Conservation (phyloP, 2,329 filamentous ascomycete species). For the Taxawa tesnikishii region DNA sequence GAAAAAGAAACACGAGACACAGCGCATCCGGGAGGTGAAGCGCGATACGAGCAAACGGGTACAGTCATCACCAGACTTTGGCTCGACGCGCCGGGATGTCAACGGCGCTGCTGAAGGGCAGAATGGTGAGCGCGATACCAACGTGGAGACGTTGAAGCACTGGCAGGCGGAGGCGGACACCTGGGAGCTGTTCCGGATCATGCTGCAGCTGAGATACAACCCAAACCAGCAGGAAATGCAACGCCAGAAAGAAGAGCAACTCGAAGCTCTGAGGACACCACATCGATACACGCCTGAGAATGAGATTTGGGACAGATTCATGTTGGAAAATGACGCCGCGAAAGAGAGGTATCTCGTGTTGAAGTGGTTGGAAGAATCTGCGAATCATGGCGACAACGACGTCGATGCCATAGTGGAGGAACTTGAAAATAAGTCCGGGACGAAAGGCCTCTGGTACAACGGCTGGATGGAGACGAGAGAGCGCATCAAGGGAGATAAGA, state of each 20-base stretch:
- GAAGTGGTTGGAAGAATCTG: constrained; percentile 74
- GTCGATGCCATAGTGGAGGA: constrained; percentile 67
- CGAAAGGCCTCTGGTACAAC: constrained; percentile 64
- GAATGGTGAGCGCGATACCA: constrained; percentile 19
- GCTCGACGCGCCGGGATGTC: not conserved
- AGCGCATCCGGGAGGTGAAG: constrained; percentile 20
- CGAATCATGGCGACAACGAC: constrained; percentile 53
- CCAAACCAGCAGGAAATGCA: constrained; percentile 21
- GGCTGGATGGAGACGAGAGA: constrained; percentile 89
- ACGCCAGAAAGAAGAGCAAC: constrained; percentile 18
- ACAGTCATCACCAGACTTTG: not conserved
- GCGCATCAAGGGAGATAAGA: constrained; percentile 82
- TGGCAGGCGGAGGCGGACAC: constrained; percentile 80
- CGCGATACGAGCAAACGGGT: constrained; percentile 11
- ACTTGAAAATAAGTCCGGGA: constrained; percentile 53
- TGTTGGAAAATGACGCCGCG: constrained; percentile 59
- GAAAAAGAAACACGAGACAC: constrained; percentile 28
- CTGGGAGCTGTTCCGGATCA: constrained; percentile 71
- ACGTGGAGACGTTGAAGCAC: constrained; percentile 43
- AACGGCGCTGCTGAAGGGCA: constrained; percentile 6
- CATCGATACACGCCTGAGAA: constrained; percentile 45
- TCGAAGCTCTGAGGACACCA: constrained; percentile 19
- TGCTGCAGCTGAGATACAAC: constrained; percentile 55
- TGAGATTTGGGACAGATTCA: constrained; percentile 61
- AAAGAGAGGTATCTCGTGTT: constrained; percentile 69